phyloP scores from a whole-genome alignment of 371 early-diverging fungal genomes.

The Mortierella sp. region DNA sequence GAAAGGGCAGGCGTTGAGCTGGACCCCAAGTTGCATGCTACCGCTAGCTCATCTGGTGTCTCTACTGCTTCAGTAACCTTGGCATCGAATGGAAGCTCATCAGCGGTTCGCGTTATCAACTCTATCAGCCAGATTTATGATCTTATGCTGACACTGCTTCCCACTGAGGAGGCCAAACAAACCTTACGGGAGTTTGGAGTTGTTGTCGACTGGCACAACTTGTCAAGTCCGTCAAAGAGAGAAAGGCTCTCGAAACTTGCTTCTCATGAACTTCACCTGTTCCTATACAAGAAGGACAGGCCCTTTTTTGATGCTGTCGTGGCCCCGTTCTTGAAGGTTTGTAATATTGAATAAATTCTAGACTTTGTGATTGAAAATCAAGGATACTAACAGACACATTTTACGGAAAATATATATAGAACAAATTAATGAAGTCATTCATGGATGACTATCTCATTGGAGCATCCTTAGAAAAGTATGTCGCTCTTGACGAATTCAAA shows the following conservation, averaged over 20 bases:
- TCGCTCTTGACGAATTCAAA: slow-evolving; percentile 51
- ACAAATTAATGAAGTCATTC: slow-evolving; percentile 64
- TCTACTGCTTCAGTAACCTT: slow-evolving; percentile 26
- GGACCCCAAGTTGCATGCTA: slow-evolving; percentile 14
- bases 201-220: slow-evolving; percentile 29
- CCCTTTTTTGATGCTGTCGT: slow-evolving; percentile 60
- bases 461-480: slow-evolving; percentile 52
- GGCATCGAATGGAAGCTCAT: slow-evolving; percentile 33
- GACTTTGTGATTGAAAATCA: too few relatives aligned
- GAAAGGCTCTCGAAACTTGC: slow-evolving; percentile 58
- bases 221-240: slow-evolving; percentile 52
- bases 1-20: slow-evolving; percentile 39
- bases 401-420: slow-evolving; percentile 32
- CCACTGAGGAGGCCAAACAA: slow-evolving; percentile 15
- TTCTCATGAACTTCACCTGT: slow-evolving; percentile 69
- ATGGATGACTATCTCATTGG: slow-evolving; percentile 66
- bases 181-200: slow-evolving; percentile 36
- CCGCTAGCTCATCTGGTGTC: neutral
- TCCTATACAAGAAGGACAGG: slow-evolving; percentile 64
- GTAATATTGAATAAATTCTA: neutral
- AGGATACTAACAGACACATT: neutral
- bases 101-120: slow-evolving; percentile 38
- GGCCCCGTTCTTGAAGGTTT: slow-evolving; percentile 63
- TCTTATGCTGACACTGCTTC: slow-evolving; percentile 41
- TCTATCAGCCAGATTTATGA: slow-evolving; percentile 48